Evolutionary conservation across 805 yeast genomes (phyloP).

Genomic region (Maudiozyma serrabonitensis): DNA sequence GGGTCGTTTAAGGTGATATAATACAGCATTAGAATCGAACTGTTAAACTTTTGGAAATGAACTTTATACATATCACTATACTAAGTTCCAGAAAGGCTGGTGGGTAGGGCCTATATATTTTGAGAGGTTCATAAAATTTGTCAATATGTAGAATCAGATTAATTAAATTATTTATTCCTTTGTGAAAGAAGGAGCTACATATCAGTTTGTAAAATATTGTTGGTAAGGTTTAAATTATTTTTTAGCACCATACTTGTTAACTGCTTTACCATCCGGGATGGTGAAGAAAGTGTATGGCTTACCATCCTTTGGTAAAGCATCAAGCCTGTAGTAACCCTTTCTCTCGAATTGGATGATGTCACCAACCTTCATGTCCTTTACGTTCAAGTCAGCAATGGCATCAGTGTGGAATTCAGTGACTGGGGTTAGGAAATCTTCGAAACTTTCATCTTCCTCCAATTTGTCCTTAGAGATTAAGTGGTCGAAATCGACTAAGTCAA

Average conservation of each 20-base stretch:
- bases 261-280: conserved; percentile 90
- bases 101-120: too few relatives aligned
- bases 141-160: too few relatives aligned
- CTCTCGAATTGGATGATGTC: conserved; percentile 92
- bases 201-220: not conserved
- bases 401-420: conserved; percentile 72
- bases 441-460: conserved; percentile 83
- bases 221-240: conserved; percentile 25
- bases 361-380: conserved; percentile 68
- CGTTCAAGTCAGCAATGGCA: conserved; percentile 74
- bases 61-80: too few relatives aligned
- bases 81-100: too few relatives aligned
- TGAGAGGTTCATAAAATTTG: too few relatives aligned
- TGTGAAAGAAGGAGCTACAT: not conserved
- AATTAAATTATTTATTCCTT: too few relatives aligned
- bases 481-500: conserved; percentile 84
- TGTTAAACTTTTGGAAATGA: too few relatives aligned
- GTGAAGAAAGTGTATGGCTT: conserved; percentile 73
- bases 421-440: conserved; percentile 84
- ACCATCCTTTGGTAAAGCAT: conserved; percentile 43
- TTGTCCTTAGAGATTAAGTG: conserved; percentile 92
- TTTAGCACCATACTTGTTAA: conserved; percentile 67
- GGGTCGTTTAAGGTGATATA: too few relatives aligned
- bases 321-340: conserved; percentile 90
- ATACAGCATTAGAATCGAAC: too few relatives aligned